Evolutionary conservation across 306 rosid genomes (phyloP).

Genomic region (Trifolium repens): DNA sequence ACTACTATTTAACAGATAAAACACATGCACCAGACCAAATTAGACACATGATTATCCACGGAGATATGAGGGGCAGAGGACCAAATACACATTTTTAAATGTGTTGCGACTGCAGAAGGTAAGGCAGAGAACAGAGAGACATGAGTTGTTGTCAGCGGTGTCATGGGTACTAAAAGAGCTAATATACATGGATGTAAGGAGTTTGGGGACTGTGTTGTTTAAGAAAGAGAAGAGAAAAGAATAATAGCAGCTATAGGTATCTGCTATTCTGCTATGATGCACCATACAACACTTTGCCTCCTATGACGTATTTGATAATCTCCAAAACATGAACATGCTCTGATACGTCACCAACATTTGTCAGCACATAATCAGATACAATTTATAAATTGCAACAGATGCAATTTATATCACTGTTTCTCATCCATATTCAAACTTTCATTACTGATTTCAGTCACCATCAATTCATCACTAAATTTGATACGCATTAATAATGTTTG

Average conservation of each 20-base stretch:
- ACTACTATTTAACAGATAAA: not conserved
- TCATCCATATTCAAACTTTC: no score
- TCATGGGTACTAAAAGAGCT: not conserved
- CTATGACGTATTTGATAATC: not conserved
- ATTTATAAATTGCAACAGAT: not conserved
- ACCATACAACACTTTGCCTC: constrained; percentile 1
- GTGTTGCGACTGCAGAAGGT: not conserved
- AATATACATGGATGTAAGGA: not conserved
- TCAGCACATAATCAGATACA: not conserved
- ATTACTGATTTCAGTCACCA: not conserved
- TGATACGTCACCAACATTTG: not conserved
- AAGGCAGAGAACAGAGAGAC: not conserved
- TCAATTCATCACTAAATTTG: not conserved
- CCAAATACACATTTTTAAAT: not conserved
- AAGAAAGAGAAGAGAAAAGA: not conserved
- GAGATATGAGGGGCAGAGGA: not conserved
- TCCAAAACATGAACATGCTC: not conserved
- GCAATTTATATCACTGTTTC: no score
- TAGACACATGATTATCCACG: not conserved
- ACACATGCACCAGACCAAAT: not conserved
- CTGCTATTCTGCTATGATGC: not conserved
- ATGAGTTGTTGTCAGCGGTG: not conserved
- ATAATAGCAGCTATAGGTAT: not conserved
- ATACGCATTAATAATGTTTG: not conserved
- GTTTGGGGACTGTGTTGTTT: not conserved